Evolutionary conservation across 306 rosid genomes (phyloP), one percentile per base, ranked within the genome.

Genomic region (Betula pendula): DNA sequence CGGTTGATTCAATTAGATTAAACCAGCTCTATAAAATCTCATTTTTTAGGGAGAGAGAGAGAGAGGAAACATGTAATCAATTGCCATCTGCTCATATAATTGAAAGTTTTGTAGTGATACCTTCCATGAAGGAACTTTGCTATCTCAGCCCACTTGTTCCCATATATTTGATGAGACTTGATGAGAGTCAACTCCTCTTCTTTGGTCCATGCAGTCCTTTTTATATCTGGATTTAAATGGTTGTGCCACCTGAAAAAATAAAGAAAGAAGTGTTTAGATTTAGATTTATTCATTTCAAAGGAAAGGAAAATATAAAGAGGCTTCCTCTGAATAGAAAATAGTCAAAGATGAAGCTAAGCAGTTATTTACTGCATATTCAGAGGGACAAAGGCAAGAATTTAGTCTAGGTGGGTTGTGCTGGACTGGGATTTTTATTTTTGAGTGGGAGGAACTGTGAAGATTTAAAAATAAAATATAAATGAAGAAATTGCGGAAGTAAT

Each of bases 91-190:
- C 8, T 5, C 42, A 38, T 38, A 38, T 38, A 38, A 38, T 38
- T 16, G 51, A 27, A 56, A 70, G 55, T 49, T 9, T 17, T 19
- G 31, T 59, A 59, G 42, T 15, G 47, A 55, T 86, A 87, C 87
- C 91, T 87, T 85, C 91, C 88, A 4, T 20, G 81, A 8, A 87
- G 76, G 60, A 71, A 25, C 71, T 82, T 87, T 22, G 91, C 83
- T 67, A 84, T 74, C 78, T 87, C 88, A 53, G 91, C 89, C 88
- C 90, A 87, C 62, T 70, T 82, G 75, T 82, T 87, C 70, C 87
- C 90, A 84, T 85, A 77, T 24, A 16, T 16, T 16, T 75, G 50
- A 47, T 87, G 91, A 17, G 68, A 68, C 19, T 72, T 10, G 16
- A 85, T 69, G 49, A 87, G 88, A 35, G 27, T 73, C 52, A 65